A percentile compares a stretch with the other conserved stretches of the same genome.
phyloP scores from a whole-genome alignment of 2,329 filamentous ascomycete species.

The Alternaria conjuncta region DNA sequence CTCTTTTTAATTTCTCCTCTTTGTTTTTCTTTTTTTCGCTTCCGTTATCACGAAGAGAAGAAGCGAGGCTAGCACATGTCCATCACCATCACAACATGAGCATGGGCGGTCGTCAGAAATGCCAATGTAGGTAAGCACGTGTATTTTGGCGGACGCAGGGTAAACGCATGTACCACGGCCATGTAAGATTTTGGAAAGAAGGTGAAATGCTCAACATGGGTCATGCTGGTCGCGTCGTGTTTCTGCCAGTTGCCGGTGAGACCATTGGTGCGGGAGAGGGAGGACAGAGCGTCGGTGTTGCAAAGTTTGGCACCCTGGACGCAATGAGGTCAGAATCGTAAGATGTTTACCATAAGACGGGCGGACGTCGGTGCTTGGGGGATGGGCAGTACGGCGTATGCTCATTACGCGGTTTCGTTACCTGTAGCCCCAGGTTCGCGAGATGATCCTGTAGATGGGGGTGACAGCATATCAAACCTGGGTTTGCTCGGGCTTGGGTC shows the following conservation, averaged over 20 bases:
- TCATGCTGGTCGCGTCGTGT: neutral
- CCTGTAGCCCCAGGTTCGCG: neutral
- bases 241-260: neutral
- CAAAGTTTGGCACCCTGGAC: neutral
- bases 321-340: neutral
- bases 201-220: neutral
- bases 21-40: neutral
- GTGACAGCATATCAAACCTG: neutral
- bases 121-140: neutral
- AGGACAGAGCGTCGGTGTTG: neutral
- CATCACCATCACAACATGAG: neutral
- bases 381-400: neutral
- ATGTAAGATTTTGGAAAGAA: neutral
- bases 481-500: neutral
- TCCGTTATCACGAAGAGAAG: neutral
- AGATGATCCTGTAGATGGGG: neutral
- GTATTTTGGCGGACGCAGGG: neutral
- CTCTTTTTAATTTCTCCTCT: neutral
- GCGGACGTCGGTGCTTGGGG: neutral
- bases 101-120: neutral
- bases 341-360: neutral
- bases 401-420: neutral
- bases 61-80: neutral
- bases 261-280: neutral
- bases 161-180: neutral